Percentiles rank a stretch among this genome's conserved stretches.
Conservation (phyloP, 805 yeast genomes). For the Yamadazyma sp. region DNA sequence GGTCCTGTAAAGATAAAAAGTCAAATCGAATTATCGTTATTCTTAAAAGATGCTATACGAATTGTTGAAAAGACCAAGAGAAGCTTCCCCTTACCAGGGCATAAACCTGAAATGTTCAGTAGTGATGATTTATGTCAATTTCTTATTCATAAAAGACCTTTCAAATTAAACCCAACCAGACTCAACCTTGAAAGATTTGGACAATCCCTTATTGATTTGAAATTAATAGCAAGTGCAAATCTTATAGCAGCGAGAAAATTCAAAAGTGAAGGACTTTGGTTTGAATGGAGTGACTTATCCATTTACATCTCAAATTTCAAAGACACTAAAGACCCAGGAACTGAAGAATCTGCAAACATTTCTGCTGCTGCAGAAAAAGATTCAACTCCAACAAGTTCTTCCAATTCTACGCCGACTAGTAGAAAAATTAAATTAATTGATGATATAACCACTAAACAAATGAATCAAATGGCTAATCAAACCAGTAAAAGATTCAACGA, state of each 20-base stretch:
- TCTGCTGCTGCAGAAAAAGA: background rate
- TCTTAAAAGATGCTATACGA: slow-evolving; percentile 21
- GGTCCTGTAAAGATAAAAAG: slow-evolving; percentile 23
- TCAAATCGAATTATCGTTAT: slow-evolving; percentile 17
- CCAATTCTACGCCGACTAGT: slow-evolving; percentile 3
- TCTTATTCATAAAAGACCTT: slow-evolving; percentile 20
- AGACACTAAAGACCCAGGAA: background rate
- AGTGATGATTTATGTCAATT: slow-evolving; percentile 35
- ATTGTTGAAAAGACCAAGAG: slow-evolving; percentile 26
- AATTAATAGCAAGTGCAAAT: slow-evolving; percentile 29
- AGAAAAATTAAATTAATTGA: slow-evolving; percentile 5
- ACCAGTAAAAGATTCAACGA: slow-evolving; percentile 28
- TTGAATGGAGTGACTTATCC: slow-evolving; percentile 41
- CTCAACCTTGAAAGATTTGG: slow-evolving; percentile 38
- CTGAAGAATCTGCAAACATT: background rate
- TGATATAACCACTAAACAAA: slow-evolving; percentile 9
- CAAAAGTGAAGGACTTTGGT: slow-evolving; percentile 42
- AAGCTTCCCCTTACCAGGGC: slow-evolving; percentile 39
- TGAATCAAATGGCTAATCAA: slow-evolving; percentile 22
- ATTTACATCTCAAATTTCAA: slow-evolving; percentile 15
- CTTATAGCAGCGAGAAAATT: slow-evolving; percentile 33
- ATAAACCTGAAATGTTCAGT: slow-evolving; percentile 35
- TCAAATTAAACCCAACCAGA: slow-evolving; percentile 34
- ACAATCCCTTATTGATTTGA: slow-evolving; percentile 34
- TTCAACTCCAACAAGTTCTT: background rate